Percentiles rank a stretch among this genome's conserved stretches.
Evolutionary conservation across 1,284 basidiomycete genomes (phyloP).

Genomic region (Malassezia slooffiae): DNA sequence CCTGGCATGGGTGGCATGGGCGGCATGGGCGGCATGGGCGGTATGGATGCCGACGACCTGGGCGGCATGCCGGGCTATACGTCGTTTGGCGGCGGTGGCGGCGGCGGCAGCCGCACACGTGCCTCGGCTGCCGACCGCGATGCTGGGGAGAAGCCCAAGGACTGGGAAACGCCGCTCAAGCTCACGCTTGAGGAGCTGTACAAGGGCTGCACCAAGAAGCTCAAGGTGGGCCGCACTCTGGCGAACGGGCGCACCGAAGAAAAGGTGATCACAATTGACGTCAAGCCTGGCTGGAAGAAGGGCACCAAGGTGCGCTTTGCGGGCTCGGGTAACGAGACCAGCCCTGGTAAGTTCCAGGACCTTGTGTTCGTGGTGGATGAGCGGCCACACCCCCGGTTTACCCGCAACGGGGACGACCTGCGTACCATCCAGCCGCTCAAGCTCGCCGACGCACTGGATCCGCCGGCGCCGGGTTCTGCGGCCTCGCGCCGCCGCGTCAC

Average conservation of each 20-base stretch:
- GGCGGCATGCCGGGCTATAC: conserved; percentile 18
- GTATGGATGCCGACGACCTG: conserved; percentile 24
- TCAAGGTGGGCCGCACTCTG: conserved; percentile 71
- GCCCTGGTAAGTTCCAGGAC: conserved; percentile 34
- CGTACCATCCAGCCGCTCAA: conserved; percentile 24
- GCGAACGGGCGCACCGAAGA: conserved; percentile 68
- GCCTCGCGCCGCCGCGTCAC: conserved; percentile 23
- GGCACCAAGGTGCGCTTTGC: conserved; percentile 45
- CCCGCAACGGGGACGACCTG: conserved; percentile 41
- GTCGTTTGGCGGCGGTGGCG: conserved; percentile 21
- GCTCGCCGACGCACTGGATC: conserved; percentile 40
- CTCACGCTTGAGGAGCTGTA: conserved; percentile 85
- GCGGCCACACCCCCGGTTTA: conserved; percentile 35
- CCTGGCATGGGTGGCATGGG: conserved; percentile 32
- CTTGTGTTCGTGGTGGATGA: conserved; percentile 45
- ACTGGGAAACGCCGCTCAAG: conserved; percentile 68
- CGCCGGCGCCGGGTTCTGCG: conserved; percentile 29
- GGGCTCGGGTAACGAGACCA: conserved; percentile 40
- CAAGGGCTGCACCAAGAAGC: conserved; percentile 71
- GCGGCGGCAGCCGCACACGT: conserved; percentile 21
- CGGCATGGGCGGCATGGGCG: conserved; percentile 28
- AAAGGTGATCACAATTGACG: conserved; percentile 58
- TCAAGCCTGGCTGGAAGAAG: conserved; percentile 46
- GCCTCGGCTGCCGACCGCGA: conserved; percentile 13
- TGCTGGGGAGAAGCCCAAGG: conserved; percentile 51